phyloP scores from a whole-genome alignment of 306 rosid species.

The Pterocarpus santalinus region DNA sequence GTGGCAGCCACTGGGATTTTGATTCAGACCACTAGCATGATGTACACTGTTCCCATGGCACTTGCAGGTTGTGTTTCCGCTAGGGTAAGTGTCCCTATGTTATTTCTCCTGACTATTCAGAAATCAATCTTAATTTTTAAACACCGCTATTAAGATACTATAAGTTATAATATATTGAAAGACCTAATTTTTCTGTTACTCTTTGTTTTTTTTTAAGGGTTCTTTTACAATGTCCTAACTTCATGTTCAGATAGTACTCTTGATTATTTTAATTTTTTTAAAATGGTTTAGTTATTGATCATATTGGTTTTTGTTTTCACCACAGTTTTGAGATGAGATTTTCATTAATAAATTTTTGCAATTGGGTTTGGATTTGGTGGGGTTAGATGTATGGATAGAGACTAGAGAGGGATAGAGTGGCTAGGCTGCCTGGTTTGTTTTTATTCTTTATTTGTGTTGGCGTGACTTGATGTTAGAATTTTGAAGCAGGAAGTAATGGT shows the following conservation, averaged over 20 bases:
- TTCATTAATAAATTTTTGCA: no score
- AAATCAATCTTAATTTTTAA: no score
- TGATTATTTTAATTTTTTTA: no score
- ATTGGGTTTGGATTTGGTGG: slow-evolving; percentile 11
- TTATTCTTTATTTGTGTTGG: neutral
- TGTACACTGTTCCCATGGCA: slow-evolving; percentile 98
- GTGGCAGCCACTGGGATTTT: slow-evolving; percentile 98
- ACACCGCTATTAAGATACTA: no score
- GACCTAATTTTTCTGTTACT: no score
- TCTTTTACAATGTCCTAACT: no score
- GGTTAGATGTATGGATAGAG: slow-evolving; percentile 1
- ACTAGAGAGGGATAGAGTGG: slow-evolving; percentile 30
- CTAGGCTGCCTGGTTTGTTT: slow-evolving; percentile 18
- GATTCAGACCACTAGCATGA: slow-evolving; percentile 96
- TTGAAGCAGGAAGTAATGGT: neutral
- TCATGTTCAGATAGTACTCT: no score
- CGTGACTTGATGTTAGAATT: slow-evolving; percentile 7
- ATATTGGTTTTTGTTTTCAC: neutral
- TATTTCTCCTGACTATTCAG: neutral
- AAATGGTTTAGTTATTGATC: no score
- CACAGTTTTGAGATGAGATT: neutral
- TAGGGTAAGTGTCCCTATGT: slow-evolving; percentile 58
- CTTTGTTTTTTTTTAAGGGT: no score
- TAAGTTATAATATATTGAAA: no score
- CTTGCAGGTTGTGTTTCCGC: slow-evolving; percentile 97